A percentile compares a stretch with the other conserved stretches of the same genome.
Evolutionary conservation across 768 basidiomycete genomes (phyloP).

Genomic region (Suillus tomentosus): DNA sequence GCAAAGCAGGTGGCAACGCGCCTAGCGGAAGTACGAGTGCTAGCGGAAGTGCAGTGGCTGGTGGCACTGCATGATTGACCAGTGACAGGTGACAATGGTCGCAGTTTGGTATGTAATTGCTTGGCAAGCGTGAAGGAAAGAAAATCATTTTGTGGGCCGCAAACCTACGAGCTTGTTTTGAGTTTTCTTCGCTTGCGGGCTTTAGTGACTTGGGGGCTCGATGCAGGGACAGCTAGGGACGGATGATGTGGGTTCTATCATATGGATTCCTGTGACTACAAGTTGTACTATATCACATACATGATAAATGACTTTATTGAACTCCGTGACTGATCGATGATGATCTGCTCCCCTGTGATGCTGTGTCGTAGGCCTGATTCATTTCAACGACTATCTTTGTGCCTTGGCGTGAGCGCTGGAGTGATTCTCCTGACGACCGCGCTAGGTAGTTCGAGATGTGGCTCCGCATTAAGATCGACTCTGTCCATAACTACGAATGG

Average conservation of each 20-base stretch:
- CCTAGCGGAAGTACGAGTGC: conserved; percentile 9
- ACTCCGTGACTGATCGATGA: conserved; percentile 1
- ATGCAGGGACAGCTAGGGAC: background rate
- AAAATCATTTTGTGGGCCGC: background rate
- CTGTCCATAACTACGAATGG: background rate
- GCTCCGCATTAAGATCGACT: background rate
- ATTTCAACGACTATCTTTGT: background rate
- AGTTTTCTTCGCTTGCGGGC: background rate
- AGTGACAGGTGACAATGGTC: conserved; percentile 3
- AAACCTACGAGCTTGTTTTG: background rate
- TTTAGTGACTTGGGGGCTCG: background rate
- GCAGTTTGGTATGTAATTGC: background rate
- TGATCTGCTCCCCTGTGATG: conserved; percentile 4
- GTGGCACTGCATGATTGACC: conserved; percentile 8
- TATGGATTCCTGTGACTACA: background rate
- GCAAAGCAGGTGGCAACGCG: conserved; percentile 16
- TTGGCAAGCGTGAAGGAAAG: background rate
- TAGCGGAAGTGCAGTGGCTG: conserved; percentile 18
- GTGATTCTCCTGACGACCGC: background rate
- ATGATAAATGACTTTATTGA: background rate
- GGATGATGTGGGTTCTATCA: background rate
- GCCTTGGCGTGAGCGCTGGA: background rate
- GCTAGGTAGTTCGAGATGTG: background rate
- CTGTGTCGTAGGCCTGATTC: background rate
- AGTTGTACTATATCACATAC: background rate